Evolutionary conservation across 2,329 filamentous ascomycete genomes (phyloP).

Genomic region (Penicillium sp.): DNA sequence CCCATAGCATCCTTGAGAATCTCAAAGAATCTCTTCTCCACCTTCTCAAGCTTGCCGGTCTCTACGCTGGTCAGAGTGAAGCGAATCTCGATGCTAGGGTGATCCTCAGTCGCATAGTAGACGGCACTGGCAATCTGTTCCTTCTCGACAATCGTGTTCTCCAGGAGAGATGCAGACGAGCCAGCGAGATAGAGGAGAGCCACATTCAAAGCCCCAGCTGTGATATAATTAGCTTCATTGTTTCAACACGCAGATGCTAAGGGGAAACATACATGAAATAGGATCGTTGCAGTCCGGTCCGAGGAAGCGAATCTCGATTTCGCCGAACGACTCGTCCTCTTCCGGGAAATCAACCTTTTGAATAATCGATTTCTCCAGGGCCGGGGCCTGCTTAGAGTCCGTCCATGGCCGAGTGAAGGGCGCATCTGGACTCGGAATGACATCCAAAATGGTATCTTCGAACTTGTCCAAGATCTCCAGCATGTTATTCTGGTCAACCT

Average conservation of each 20-base stretch:
- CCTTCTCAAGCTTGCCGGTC: conserved; percentile 80
- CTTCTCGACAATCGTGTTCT: conserved; percentile 90
- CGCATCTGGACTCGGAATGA: conserved; percentile 75
- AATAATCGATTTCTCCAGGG: conserved; percentile 73
- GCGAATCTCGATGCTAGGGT: conserved; percentile 83
- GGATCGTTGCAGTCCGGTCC: conserved; percentile 80
- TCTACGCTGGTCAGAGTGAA: conserved; percentile 86
- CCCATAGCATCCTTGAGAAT: conserved; percentile 77
- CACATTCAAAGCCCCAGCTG: conserved; percentile 75
- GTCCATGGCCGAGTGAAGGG: conserved; percentile 90
- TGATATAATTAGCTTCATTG: conserved; percentile 28
- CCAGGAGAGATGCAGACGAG: conserved; percentile 88
- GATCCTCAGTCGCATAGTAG: conserved; percentile 76
- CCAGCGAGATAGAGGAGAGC: conserved; percentile 86
- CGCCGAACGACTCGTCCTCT: conserved; percentile 91
- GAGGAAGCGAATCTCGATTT: conserved; percentile 84
- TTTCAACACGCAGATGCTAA: background rate
- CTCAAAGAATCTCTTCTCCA: conserved; percentile 84
- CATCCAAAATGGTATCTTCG: conserved; percentile 81
- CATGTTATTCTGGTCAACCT: conserved; percentile 82
- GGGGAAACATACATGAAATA: conserved; percentile 56
- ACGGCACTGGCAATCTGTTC: conserved; percentile 90
- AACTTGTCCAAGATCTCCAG: conserved; percentile 84
- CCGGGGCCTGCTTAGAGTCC: conserved; percentile 79
- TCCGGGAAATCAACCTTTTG: conserved; percentile 91